phyloP scores from a whole-genome alignment of 352 stramenopile genomes.

The Phytophthora cryptogea region DNA sequence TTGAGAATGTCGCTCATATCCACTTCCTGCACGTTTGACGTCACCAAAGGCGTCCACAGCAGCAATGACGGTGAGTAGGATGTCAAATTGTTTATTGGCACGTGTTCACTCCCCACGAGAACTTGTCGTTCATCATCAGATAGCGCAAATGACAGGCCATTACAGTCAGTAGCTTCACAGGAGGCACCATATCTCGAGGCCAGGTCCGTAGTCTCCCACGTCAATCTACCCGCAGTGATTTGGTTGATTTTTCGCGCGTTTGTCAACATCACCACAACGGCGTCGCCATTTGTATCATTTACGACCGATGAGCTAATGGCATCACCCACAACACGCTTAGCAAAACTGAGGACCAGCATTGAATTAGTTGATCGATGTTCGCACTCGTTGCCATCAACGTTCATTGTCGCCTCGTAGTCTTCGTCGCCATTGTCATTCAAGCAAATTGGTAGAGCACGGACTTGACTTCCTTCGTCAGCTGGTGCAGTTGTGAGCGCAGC shows the following conservation, averaged over 20 bases:
- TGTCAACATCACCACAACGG: conserved; percentile 35
- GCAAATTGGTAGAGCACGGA: conserved; percentile 50
- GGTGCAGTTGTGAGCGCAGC: conserved; percentile 31
- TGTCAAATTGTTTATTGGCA: conserved; percentile 38
- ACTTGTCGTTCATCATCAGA: conserved; percentile 22
- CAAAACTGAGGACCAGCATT: conserved; percentile 62
- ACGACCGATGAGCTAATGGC: conserved; percentile 37
- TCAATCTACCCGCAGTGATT: conserved; percentile 49
- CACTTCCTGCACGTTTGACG: conserved; percentile 56
- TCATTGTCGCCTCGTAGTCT: conserved; percentile 40
- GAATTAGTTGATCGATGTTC: conserved; percentile 33
- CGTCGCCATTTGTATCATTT: conserved; percentile 10
- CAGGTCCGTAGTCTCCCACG: conserved; percentile 43
- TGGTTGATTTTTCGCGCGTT: conserved; percentile 53
- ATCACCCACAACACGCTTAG: conserved; percentile 51
- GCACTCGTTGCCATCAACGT: conserved; percentile 29
- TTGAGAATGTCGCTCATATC: conserved; percentile 54
- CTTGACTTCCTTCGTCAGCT: conserved; percentile 52
- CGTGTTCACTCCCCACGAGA: conserved; percentile 33
- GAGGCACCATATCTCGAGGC: conserved; percentile 36
- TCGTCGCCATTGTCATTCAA: conserved; percentile 35
- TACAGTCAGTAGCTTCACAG: conserved; percentile 33
- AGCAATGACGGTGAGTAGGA: conserved; percentile 34
- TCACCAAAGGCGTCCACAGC: conserved; percentile 44
- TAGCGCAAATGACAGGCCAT: conserved; percentile 36